Conservation (phyloP, 805 yeast species). For the Candida endomychidarum region DNA sequence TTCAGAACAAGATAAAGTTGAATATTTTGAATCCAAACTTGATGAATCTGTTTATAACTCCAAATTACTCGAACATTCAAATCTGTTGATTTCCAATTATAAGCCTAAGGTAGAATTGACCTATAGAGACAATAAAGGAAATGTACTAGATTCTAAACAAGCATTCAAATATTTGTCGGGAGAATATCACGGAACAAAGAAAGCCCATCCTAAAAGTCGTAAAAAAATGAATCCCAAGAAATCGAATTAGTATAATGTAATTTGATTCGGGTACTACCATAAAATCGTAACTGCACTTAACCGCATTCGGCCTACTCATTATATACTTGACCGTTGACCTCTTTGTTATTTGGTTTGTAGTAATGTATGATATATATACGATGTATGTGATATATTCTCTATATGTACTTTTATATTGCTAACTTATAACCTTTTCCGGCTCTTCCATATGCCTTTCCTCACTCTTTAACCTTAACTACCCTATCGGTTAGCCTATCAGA, state of each 20-base stretch:
- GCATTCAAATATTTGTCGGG: constrained; percentile 79
- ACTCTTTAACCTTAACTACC: no score
- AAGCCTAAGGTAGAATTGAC: constrained; percentile 52
- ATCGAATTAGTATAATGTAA: not conserved
- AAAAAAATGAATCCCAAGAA: not conserved
- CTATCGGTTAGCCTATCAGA: no score
- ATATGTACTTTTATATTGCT: no score
- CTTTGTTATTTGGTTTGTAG: no score
- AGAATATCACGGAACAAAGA: constrained; percentile 64
- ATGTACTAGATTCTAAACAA: constrained; percentile 56
- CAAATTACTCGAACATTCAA: constrained; percentile 19
- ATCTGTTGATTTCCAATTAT: constrained; percentile 22
- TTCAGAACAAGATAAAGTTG: constrained; percentile 29
- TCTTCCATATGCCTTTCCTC: no score
- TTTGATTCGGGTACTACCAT: not conserved
- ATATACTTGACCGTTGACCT: no score
- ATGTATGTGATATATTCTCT: no score
- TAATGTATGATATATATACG: no score
- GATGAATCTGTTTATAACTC: constrained; percentile 29
- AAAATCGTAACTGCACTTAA: no score
- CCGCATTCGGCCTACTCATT: constrained; percentile 10
- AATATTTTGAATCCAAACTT: constrained; percentile 25
- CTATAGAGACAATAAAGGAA: constrained; percentile 67
- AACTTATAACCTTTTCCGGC: no score
- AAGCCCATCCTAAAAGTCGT: constrained; percentile 7